Conservation (phyloP, 2,329 filamentous ascomycete species). For the Pestalotiopsis sp. region DNA sequence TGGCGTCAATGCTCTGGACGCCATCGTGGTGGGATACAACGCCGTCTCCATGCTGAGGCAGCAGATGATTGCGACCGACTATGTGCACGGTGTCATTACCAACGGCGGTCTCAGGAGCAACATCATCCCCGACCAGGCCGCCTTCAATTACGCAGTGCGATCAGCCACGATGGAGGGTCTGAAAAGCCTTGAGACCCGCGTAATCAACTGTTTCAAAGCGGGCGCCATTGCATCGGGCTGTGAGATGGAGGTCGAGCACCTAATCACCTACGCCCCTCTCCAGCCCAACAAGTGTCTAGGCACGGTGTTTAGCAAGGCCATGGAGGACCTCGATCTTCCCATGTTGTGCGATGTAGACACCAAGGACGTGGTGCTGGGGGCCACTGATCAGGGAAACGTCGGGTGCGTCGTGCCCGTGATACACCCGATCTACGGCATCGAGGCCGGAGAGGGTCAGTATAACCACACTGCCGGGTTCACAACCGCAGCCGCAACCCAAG, state of each 20-base stretch:
- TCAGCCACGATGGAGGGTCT: constrained; percentile 29
- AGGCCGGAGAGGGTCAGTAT: background rate
- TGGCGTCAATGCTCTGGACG: constrained; percentile 38
- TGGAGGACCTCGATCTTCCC: background rate
- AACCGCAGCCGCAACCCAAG: background rate
- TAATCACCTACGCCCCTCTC: background rate
- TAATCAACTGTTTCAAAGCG: background rate
- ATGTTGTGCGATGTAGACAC: background rate
- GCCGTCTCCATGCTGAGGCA: constrained; percentile 37
- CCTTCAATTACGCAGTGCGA: constrained; percentile 40
- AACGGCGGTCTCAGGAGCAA: constrained; percentile 38
- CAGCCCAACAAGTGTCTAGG: background rate
- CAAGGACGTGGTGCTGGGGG: background rate
- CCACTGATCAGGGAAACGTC: constrained; percentile 54
- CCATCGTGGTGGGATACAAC: constrained; percentile 34
- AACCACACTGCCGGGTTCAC: background rate
- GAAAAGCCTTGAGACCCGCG: background rate
- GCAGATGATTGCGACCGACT: constrained; percentile 36
- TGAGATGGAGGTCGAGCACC: background rate
- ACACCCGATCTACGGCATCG: constrained; percentile 26
- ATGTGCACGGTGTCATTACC: constrained; percentile 37
- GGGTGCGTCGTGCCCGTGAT: constrained; percentile 46
- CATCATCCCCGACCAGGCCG: constrained; percentile 38
- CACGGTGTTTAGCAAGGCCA: background rate
- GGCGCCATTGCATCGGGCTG: background rate